Conservation (phyloP, 192 early-diverging fungal genomes). For the Allomyces javanicus region DNA sequence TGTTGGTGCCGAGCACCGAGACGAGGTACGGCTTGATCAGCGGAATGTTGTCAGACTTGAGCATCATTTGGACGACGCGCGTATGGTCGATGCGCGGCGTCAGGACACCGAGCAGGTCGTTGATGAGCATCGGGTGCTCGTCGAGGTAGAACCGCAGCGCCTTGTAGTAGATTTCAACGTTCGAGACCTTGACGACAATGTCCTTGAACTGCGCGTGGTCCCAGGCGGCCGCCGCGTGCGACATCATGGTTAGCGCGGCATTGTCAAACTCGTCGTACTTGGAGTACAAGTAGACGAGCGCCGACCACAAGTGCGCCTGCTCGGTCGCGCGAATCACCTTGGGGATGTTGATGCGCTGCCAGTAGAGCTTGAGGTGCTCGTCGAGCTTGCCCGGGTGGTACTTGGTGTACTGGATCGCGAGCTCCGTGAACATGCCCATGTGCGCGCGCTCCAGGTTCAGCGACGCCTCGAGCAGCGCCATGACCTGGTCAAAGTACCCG, state of each 20-base stretch:
- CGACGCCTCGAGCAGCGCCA: conserved; percentile 76
- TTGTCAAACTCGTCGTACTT: conserved; percentile 99
- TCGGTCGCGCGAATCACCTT: conserved; percentile 95
- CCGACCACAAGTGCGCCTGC: conserved; percentile 83
- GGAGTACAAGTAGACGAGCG: conserved; percentile 94
- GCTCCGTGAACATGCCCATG: conserved; percentile 99
- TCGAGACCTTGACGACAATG: conserved; percentile 88
- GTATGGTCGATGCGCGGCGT: conserved; percentile 90
- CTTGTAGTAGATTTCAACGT: conserved; percentile 97
- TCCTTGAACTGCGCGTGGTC: conserved; percentile 96
- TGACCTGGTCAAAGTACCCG: conserved; percentile 83
- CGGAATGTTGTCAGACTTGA: conserved; percentile 93
- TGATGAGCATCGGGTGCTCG: conserved; percentile 86
- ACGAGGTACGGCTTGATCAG: conserved; percentile 92
- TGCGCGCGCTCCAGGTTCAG: conserved; percentile 93
- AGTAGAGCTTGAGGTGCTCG: conserved; percentile 94
- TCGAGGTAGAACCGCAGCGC: conserved; percentile 87
- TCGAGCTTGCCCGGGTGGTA: conserved; percentile 87
- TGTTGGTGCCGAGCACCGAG: conserved; percentile 74
- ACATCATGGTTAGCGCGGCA: conserved; percentile 86
- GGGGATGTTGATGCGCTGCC: conserved; percentile 94
- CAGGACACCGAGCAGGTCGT: conserved; percentile 73
- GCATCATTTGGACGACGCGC: conserved; percentile 89
- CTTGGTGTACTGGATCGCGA: conserved; percentile 92
- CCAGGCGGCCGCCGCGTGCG: conserved; percentile 85